Percentiles rank a stretch among this genome's conserved stretches.
Conservation (phyloP, 371 early-diverging fungal genomes). For the Blakeslea trispora region DNA sequence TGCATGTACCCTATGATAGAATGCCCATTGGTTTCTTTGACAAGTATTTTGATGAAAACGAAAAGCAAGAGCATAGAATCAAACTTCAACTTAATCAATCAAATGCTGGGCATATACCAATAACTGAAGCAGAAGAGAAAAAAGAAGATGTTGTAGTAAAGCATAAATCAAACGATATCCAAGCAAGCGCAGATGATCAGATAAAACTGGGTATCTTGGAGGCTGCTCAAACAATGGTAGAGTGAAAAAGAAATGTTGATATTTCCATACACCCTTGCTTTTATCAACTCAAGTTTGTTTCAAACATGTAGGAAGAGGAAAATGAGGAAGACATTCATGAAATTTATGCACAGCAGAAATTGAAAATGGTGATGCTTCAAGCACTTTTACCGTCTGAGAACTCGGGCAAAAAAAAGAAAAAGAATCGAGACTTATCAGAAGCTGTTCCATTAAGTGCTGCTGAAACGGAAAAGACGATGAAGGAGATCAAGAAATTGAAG, state of each 20-base stretch:
- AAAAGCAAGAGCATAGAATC: background rate
- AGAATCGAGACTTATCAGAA: slow-evolving; percentile 30
- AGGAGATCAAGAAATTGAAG: slow-evolving; percentile 50
- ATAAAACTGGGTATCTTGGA: slow-evolving; percentile 35
- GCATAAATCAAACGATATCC: background rate
- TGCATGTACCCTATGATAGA: slow-evolving; percentile 57
- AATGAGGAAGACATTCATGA: slow-evolving; percentile 32
- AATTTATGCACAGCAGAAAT: slow-evolving; percentile 30
- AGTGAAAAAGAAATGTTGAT: background rate
- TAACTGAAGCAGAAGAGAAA: background rate
- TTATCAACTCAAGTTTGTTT: too few species aligned
- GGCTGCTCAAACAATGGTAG: slow-evolving; percentile 31
- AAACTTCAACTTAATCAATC: background rate
- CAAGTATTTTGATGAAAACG: slow-evolving; percentile 54
- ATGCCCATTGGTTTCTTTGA: slow-evolving; percentile 63
- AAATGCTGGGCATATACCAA: background rate
- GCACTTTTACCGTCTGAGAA: slow-evolving; percentile 20
- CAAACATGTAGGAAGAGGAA: slow-evolving; percentile 41
- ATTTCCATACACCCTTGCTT: too few species aligned
- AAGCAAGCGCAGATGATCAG: slow-evolving; percentile 14
- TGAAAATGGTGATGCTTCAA: slow-evolving; percentile 31
- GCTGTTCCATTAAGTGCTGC: slow-evolving; percentile 7
- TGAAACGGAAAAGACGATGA: slow-evolving; percentile 29
- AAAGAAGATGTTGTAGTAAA: slow-evolving; percentile 8
- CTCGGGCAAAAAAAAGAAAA: slow-evolving; percentile 25